These are phyloP conservation scores for Trametopsis cervina DNA, from an alignment of 768 basidiomycete genomes.

Conservation along the genomic window DNA sequence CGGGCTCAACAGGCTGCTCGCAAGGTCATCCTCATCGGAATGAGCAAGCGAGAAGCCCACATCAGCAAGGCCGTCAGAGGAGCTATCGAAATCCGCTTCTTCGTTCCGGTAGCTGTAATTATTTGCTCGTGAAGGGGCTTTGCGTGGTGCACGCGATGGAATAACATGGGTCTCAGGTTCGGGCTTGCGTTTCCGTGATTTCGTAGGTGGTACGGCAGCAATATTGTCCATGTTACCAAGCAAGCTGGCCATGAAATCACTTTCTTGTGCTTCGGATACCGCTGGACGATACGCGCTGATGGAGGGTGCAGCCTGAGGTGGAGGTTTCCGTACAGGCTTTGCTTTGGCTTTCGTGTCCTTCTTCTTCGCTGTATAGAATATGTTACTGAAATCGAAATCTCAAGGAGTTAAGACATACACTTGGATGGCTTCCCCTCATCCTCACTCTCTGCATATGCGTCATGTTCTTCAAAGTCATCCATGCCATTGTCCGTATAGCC, in stretches of 20 bases:
- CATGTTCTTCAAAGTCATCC: slow-evolving; percentile 80
- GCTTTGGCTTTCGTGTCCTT: slow-evolving; percentile 32
- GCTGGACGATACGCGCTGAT: slow-evolving; percentile 78
- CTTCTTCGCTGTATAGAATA: slow-evolving; percentile 30
- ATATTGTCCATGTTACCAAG: slow-evolving; percentile 63
- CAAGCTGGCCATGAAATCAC: slow-evolving; percentile 82
- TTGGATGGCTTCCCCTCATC: slow-evolving; percentile 41
- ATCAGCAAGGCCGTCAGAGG: slow-evolving; percentile 25
- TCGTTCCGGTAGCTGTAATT: slow-evolving; percentile 10
- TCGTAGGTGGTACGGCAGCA: slow-evolving; percentile 31
- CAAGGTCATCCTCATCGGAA: slow-evolving; percentile 50
- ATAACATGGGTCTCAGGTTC: slow-evolving; percentile 30
- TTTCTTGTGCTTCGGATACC: slow-evolving; percentile 73
- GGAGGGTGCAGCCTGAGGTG: slow-evolving; percentile 46
- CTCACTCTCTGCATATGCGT: slow-evolving; percentile 52
- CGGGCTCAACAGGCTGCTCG: slow-evolving; percentile 45
- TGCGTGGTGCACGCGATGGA: slow-evolving; percentile 6
- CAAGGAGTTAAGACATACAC: slow-evolving; percentile 22
- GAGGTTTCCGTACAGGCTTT: slow-evolving; percentile 41
- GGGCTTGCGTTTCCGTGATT: slow-evolving; percentile 63
- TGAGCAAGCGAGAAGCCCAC: slow-evolving; percentile 22
- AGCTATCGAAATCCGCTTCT: slow-evolving; percentile 17
- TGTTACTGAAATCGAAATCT: too few relatives aligned
- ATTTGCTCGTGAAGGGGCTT: slow-evolving; percentile 12
- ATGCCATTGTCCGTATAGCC: slow-evolving; percentile 96